Conservation (phyloP, 129 eudicot species). For the Artemisia annua region DNA sequence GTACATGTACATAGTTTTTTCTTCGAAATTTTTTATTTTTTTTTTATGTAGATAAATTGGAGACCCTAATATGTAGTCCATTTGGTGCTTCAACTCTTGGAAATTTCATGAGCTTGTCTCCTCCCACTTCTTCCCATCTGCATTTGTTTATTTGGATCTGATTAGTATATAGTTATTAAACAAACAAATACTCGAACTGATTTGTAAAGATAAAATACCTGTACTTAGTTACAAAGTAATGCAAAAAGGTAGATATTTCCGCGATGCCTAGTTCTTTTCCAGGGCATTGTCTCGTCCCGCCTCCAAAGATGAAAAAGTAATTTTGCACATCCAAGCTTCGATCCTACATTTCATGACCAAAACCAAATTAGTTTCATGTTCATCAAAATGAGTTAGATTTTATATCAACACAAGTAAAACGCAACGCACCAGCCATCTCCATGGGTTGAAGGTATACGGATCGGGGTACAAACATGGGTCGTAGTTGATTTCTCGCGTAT, state of each 20-base stretch:
- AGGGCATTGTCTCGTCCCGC: slow-evolving; percentile 93
- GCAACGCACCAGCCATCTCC: slow-evolving; percentile 93
- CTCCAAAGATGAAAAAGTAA: slow-evolving; percentile 75
- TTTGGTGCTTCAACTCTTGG: slow-evolving; percentile 99
- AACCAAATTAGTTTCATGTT: slow-evolving; percentile 9
- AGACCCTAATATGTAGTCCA: slow-evolving; percentile 79
- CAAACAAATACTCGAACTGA: neutral
- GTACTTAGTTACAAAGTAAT: slow-evolving; percentile 83
- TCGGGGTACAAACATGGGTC: slow-evolving; percentile 80
- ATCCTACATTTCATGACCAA: slow-evolving; percentile 49
- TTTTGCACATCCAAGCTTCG: slow-evolving; percentile 60
- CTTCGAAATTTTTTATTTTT: slow-evolving; percentile 3
- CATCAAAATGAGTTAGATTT: neutral
- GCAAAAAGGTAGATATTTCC: slow-evolving; percentile 85
- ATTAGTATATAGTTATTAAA: neutral
- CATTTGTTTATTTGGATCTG: slow-evolving; percentile 6
- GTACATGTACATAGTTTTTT: slow-evolving; percentile 31
- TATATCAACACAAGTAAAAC: neutral
- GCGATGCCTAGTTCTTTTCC: slow-evolving; percentile 93
- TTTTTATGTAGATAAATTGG: slow-evolving; percentile 36
- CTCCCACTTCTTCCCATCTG: slow-evolving; percentile 97
- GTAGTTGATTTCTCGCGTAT: slow-evolving; percentile 81
- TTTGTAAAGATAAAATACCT: slow-evolving; percentile 37
- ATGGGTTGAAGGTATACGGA: slow-evolving; percentile 78
- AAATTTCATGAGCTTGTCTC: slow-evolving; percentile 80